phyloP scores from a whole-genome alignment of 2,329 filamentous ascomycete genomes.

The Scortechinia acanthostroma region DNA sequence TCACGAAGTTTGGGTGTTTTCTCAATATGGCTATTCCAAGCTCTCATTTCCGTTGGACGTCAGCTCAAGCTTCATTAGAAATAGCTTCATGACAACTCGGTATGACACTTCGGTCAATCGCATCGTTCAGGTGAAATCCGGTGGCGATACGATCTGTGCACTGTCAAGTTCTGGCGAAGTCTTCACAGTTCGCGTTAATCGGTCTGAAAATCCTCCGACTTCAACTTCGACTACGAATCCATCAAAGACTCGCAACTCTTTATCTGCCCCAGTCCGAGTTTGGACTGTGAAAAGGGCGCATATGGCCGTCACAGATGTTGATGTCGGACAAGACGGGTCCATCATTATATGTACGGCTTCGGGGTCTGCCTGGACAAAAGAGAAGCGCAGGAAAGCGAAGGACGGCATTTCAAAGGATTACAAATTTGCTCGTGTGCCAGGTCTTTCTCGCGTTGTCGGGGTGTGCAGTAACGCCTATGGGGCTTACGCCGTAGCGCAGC shows the following conservation, averaged over 20 bases:
- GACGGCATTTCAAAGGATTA: conserved; percentile 50
- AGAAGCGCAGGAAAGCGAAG: conserved; percentile 52
- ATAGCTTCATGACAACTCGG: conserved; percentile 1
- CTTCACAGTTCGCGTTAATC: conserved; percentile 51
- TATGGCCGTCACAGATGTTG: conserved; percentile 25
- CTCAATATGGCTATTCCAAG: conserved; percentile 60
- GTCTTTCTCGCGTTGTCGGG: conserved; percentile 51
- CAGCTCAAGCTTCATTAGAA: conserved; percentile 35
- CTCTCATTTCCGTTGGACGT: conserved; percentile 42
- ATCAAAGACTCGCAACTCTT: background rate
- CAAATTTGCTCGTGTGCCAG: conserved; percentile 61
- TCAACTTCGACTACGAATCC: background rate
- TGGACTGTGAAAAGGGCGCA: background rate
- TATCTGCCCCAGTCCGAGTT: background rate
- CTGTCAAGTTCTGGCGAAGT: conserved; percentile 57
- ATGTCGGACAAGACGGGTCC: conserved; percentile 60
- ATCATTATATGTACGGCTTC: conserved; percentile 62
- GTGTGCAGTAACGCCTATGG: conserved; percentile 61
- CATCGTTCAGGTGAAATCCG: conserved; percentile 51
- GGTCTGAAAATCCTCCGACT: background rate
- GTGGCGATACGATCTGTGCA: conserved; percentile 60
- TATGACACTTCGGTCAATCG: conserved; percentile 19
- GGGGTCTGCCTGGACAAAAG: conserved; percentile 60
- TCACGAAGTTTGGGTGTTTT: conserved; percentile 65
- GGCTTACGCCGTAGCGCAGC: conserved; percentile 55